Base-by-base conservation (phyloP, 1,284 basidiomycete genomes). In the Lentinula novae-zelandiae region DNA sequence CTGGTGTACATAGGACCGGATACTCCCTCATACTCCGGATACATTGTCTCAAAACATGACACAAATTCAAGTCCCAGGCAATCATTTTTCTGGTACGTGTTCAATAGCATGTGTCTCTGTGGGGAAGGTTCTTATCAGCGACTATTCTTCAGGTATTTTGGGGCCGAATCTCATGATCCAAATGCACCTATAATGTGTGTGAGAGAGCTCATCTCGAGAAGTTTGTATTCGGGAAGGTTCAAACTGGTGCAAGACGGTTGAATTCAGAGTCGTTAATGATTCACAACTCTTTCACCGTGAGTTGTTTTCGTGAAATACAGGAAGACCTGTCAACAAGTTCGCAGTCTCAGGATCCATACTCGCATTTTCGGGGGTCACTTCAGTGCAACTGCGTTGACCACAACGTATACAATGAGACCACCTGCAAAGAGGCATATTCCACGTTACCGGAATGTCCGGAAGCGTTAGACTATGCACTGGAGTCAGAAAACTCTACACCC, bases 251-350 rank as follows among this genome's bases (percentile, higher is more conserved):
- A 33, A 50, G 4, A 36, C 1, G 69, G 66, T 22, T 75, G 62
- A 72, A 74, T 55, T 61, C 74, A 3, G 72, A 75, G 36, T 67
- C 70, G 5, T 65, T 75, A 53, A 70, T 74, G 63, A 46, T 76
- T 40, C 69, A 68, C 64, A 74, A 75, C 62, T 72, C 73, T 5
- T 50, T 70, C 13, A 70, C 72, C 1, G 71, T 74, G 40, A 44
- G 70, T 27, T 63, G n/a, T 50, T 13, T 33, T n/a, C 5, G 6
- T 13, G 1, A 15, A 44, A n/a, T 50, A 13, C 8, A 15, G 9
- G 15, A 50, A 33, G 17, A 20, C 10, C 27, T 22, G 1, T 34
- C 22, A 10, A 46, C 6, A n/a, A n/a, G 3, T n/a, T 8, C 17
- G 22, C 12, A 7, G 15, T 44, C 6, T 27, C 20, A 75, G 73